These are phyloP conservation scores for Falciphora oryzae DNA, from an alignment of 2,329 filamentous ascomycete species.

Conservation along the genomic window DNA sequence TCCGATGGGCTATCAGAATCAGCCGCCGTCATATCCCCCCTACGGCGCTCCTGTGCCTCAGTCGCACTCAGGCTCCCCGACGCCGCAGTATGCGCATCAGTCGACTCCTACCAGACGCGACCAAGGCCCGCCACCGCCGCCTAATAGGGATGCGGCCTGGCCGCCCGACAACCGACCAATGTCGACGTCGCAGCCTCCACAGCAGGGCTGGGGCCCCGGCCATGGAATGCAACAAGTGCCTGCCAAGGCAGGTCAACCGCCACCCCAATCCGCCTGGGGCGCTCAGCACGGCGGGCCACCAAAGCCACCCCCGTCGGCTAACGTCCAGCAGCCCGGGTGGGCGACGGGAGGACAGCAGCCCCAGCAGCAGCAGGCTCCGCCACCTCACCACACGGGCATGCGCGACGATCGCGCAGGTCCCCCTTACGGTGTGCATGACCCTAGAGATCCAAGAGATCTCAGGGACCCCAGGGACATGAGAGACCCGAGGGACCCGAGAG, in stretches of 20 bases:
- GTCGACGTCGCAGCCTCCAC: constrained; percentile 16
- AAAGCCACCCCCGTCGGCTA: constrained; percentile 28
- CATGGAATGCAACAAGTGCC: constrained; percentile 28
- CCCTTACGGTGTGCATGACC: constrained; percentile 7
- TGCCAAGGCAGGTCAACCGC: constrained; percentile 28
- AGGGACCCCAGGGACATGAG: constrained; percentile 3
- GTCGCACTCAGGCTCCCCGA: constrained; percentile 41
- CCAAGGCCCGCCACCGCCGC: constrained; percentile 21
- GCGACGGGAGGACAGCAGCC: constrained; percentile 9
- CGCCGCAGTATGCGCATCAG: constrained; percentile 49
- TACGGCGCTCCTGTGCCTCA: constrained; percentile 40
- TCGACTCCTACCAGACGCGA: constrained; percentile 40
- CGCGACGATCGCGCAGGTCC: constrained; percentile 12
- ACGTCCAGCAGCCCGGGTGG: constrained; percentile 15
- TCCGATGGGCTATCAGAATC: constrained; percentile 21
- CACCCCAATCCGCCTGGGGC: constrained; percentile 31
- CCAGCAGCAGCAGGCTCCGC: constrained; percentile 19
- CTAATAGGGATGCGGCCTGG: constrained; percentile 32
- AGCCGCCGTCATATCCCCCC: constrained; percentile 29
- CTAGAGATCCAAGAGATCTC: neutral
- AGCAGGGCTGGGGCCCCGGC: constrained; percentile 28
- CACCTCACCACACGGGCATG: constrained; percentile 12
- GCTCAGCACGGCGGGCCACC: constrained; percentile 31
- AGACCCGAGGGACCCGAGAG: constrained; percentile 2
- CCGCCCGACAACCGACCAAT: constrained; percentile 20